Evolutionary conservation across 2,329 filamentous ascomycete genomes (phyloP).

Genomic region (Triangularia verruculosa): DNA sequence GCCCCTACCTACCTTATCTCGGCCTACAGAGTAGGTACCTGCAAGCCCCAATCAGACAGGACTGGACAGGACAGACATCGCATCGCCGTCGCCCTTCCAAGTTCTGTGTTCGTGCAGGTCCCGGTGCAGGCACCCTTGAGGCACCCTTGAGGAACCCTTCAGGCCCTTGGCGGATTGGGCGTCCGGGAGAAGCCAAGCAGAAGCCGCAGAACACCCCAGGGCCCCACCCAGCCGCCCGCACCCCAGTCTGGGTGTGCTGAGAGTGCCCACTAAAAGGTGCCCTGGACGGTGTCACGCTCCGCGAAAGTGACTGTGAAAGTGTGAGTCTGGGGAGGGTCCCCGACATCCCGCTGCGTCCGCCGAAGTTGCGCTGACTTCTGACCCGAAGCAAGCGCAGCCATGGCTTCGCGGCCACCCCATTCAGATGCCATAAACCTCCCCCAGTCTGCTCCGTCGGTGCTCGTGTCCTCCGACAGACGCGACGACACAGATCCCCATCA

Average conservation of each 20-base stretch:
- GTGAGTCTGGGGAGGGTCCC: neutral
- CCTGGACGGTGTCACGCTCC: constrained; percentile 1
- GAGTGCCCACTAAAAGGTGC: neutral
- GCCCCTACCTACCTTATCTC: neutral
- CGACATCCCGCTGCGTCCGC: neutral
- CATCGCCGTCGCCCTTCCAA: neutral
- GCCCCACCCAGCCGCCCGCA: neutral
- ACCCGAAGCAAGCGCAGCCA: constrained; percentile 18
- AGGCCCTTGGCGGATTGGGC: constrained; percentile 2
- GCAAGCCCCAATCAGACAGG: neutral
- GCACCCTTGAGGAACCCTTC: neutral
- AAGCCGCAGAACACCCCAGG: neutral
- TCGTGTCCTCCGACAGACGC: constrained; percentile 6
- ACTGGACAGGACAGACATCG: neutral
- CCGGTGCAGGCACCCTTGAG: neutral
- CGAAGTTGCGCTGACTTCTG: constrained; percentile 4
- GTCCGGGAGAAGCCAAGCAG: constrained; percentile 7
- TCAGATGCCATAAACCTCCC: neutral
- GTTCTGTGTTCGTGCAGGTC: neutral
- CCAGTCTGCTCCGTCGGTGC: neutral
- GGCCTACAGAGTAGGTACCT: neutral
- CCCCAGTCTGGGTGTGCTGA: neutral
- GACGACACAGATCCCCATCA: constrained; percentile 17
- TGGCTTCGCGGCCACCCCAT: constrained; percentile 17
- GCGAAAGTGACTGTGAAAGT: neutral